phyloP scores from a whole-genome alignment of 2,329 filamentous ascomycete species.

The Bretziella fagacearum region DNA sequence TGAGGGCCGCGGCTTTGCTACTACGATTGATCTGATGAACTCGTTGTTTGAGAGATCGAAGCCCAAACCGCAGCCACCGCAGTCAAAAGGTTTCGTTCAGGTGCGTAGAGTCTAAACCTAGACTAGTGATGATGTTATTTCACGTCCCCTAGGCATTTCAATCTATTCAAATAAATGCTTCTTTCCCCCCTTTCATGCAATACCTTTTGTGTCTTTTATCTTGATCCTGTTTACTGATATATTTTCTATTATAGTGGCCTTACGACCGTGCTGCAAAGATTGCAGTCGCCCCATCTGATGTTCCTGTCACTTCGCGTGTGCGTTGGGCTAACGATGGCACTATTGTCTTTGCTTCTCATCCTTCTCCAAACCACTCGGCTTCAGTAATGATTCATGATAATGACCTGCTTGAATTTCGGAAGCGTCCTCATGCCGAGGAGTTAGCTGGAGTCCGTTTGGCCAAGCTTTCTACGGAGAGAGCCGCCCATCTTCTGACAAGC shows the following conservation, averaged over 20 bases:
- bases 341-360: conserved; percentile 39
- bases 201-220: background rate
- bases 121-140: conserved; percentile 18
- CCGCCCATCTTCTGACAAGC: conserved; percentile 34
- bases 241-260: conserved; percentile 51
- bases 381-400: background rate
- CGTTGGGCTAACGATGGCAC: conserved; percentile 62
- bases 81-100: conserved; percentile 55
- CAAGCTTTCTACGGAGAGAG: conserved; percentile 41
- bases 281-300: conserved; percentile 21
- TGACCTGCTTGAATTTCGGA: conserved; percentile 29
- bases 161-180: background rate
- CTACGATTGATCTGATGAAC: conserved; percentile 91
- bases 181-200: background rate
- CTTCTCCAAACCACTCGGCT: conserved; percentile 14
- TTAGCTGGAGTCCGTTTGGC: conserved; percentile 48
- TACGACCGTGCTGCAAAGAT: conserved; percentile 66
- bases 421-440: conserved; percentile 43
- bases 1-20: conserved; percentile 55
- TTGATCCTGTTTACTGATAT: conserved; percentile 20
- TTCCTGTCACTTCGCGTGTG: conserved; percentile 39
- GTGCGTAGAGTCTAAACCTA: conserved; percentile 47
- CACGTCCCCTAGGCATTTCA: background rate
- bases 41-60: conserved; percentile 67
- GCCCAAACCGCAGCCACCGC: conserved; percentile 35